Conservation (phyloP, 495 filamentous ascomycete species). For the Penicillium atrosanguineum region DNA sequence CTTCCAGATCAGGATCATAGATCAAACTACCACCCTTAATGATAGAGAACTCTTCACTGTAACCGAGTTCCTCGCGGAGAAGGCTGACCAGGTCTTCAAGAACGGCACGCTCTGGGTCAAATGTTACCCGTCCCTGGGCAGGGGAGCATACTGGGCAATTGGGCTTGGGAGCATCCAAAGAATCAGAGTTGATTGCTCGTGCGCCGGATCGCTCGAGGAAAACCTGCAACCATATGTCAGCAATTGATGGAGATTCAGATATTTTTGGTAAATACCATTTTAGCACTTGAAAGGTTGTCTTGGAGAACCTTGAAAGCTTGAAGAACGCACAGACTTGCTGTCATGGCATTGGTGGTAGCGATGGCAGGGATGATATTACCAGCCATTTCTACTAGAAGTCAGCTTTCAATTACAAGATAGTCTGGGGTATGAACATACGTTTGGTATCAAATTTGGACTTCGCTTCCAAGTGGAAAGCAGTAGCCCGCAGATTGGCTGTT, state of each 20-base stretch:
- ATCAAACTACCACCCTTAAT: slow-evolving; percentile 68
- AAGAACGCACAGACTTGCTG: slow-evolving; percentile 87
- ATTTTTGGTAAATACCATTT: slow-evolving; percentile 37
- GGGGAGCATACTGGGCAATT: slow-evolving; percentile 80
- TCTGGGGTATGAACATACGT: slow-evolving; percentile 41
- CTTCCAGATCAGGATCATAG: slow-evolving; percentile 85
- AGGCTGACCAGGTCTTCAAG: slow-evolving; percentile 77
- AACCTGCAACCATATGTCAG: slow-evolving; percentile 41
- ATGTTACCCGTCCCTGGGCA: slow-evolving; percentile 59
- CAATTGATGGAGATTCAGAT: slow-evolving; percentile 6
- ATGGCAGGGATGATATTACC: slow-evolving; percentile 99
- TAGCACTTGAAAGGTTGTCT: slow-evolving; percentile 63
- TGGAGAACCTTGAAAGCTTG: slow-evolving; percentile 90
- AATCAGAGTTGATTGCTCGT: slow-evolving; percentile 70
- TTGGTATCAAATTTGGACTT: slow-evolving; percentile 97
- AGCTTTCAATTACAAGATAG: background rate
- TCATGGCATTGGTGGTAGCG: slow-evolving; percentile 96
- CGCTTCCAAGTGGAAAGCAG: slow-evolving; percentile 78
- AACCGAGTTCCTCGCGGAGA: slow-evolving; percentile 67
- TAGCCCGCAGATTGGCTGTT: slow-evolving; percentile 81
- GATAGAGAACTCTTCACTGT: slow-evolving; percentile 79
- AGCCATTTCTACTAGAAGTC: slow-evolving; percentile 70
- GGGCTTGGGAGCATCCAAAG: slow-evolving; percentile 71
- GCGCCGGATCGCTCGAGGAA: slow-evolving; percentile 75
- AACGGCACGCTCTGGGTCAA: slow-evolving; percentile 73